phyloP scores from a whole-genome alignment of 148 eudicot species.

The Rhododendron griersonianum region DNA sequence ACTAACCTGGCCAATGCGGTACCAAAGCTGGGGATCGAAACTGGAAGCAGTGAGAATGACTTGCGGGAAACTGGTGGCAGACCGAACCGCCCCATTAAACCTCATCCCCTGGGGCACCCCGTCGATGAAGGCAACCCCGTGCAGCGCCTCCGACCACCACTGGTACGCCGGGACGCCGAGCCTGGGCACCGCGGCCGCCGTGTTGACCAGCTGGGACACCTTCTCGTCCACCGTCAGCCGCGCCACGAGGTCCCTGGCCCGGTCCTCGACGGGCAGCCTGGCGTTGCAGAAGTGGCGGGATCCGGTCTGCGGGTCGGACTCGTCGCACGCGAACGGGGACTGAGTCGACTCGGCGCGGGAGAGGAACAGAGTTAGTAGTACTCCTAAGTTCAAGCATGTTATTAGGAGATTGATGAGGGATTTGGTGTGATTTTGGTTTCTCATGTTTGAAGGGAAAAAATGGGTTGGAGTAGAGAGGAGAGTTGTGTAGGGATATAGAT shows the following conservation, averaged over 20 bases:
- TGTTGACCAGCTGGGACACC: not conserved
- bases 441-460: not conserved
- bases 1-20: slow-evolving; percentile 73
- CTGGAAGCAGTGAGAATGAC: not conserved
- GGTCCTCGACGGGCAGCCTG: not conserved
- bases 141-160: slow-evolving; percentile 4
- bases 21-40: slow-evolving; percentile 68
- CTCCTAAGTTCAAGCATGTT: not conserved
- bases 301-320: slow-evolving; percentile 31
- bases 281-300: not conserved
- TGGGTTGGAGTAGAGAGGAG: not conserved
- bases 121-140: not conserved
- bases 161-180: not conserved
- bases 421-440: not conserved
- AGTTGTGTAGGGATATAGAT: not conserved
- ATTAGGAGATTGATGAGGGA: not conserved
- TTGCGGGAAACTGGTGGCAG: not conserved
- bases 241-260: not conserved
- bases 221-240: not conserved
- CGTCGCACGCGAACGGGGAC: slow-evolving; percentile 54
- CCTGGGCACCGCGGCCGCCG: not conserved
- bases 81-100: not conserved
- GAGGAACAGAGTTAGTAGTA: not conserved
- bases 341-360: slow-evolving; percentile 8
- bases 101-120: slow-evolving; percentile 1